Percentiles rank a stretch among this genome's conserved stretches.
These are phyloP conservation scores for Emergomyces orientalis DNA, from an alignment of 2,329 filamentous ascomycete genomes.

Conservation along the genomic window DNA sequence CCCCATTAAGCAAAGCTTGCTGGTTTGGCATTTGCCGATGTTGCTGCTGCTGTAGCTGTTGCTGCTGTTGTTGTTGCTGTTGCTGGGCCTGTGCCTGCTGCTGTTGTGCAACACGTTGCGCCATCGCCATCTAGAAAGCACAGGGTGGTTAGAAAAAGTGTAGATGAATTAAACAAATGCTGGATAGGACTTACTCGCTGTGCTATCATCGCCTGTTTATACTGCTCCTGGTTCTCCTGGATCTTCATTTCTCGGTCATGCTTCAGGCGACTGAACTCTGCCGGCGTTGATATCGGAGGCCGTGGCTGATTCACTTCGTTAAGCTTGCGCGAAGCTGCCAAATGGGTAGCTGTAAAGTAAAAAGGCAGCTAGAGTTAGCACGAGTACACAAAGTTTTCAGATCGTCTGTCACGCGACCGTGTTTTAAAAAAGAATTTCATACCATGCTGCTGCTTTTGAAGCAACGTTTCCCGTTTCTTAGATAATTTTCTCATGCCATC, in stretches of 20 bases:
- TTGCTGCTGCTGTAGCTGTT: slow-evolving; percentile 13
- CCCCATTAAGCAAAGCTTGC: slow-evolving; percentile 33
- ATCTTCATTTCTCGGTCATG: slow-evolving; percentile 71
- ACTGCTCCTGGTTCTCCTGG: slow-evolving; percentile 48
- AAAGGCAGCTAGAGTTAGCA: neutral
- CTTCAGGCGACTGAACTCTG: slow-evolving; percentile 83
- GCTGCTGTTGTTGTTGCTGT: slow-evolving; percentile 14
- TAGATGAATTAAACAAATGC: slow-evolving; percentile 5
- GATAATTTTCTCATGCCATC: slow-evolving; percentile 93
- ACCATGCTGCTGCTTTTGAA: slow-evolving; percentile 80
- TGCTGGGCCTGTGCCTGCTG: slow-evolving; percentile 14
- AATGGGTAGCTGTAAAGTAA: slow-evolving; percentile 37
- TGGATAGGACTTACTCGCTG: slow-evolving; percentile 37
- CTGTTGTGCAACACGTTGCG: slow-evolving; percentile 32
- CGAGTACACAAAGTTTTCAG: slow-evolving; percentile 34
- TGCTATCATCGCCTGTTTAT: slow-evolving; percentile 54
- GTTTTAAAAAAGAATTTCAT: slow-evolving; percentile 10
- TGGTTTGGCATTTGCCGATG: slow-evolving; percentile 24
- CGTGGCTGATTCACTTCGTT: slow-evolving; percentile 58
- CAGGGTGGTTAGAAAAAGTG: slow-evolving; percentile 13
- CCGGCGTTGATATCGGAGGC: slow-evolving; percentile 60
- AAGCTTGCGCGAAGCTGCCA: slow-evolving; percentile 72
- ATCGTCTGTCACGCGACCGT: slow-evolving; percentile 5
- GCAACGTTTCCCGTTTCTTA: slow-evolving; percentile 78
- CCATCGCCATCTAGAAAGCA: slow-evolving; percentile 30